Evolutionary conservation across 2,329 filamentous ascomycete species (phyloP).

Genomic region (Aspergillus sp.): DNA sequence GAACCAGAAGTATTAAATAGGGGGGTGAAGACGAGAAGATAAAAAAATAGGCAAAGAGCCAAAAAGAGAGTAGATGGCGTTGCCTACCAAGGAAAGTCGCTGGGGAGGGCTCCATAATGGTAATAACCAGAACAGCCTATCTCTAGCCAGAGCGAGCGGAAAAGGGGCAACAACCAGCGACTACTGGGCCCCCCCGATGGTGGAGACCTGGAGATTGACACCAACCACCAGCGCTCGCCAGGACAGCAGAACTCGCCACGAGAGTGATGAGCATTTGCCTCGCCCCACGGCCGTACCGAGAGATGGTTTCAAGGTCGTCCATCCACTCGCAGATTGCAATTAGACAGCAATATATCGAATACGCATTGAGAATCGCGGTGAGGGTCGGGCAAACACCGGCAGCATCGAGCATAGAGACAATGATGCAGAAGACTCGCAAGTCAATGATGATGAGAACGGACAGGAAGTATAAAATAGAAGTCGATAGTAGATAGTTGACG

Average conservation of each 20-base stretch:
- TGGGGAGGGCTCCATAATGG: neutral
- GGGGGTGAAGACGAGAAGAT: neutral
- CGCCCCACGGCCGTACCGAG: conserved; percentile 15
- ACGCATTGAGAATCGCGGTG: no score
- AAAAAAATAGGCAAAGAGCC: neutral
- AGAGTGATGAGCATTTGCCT: conserved; percentile 20
- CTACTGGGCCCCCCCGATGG: conserved; percentile 5
- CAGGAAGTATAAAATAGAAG: neutral
- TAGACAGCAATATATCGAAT: neutral
- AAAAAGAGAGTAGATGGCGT: conserved; percentile 4
- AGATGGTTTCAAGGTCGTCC: conserved; percentile 10
- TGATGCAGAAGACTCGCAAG: neutral
- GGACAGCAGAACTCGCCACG: conserved; percentile 11
- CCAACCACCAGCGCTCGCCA: conserved; percentile 12
- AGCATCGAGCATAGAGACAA: neutral
- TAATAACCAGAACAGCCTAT: neutral
- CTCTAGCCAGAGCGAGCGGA: conserved; percentile 11
- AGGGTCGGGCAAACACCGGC: no score
- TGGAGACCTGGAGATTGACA: conserved; percentile 22
- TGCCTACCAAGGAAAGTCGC: neutral
- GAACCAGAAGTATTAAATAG: no score
- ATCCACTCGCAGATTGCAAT: conserved; percentile 5
- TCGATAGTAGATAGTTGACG: neutral
- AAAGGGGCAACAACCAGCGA: conserved; percentile 20
- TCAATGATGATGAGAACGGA: neutral